Evolutionary conservation across 2,329 filamentous ascomycete species (phyloP), one percentile per base, ranked within the genome.

Genomic region (Tolypocladium pustulatum): DNA sequence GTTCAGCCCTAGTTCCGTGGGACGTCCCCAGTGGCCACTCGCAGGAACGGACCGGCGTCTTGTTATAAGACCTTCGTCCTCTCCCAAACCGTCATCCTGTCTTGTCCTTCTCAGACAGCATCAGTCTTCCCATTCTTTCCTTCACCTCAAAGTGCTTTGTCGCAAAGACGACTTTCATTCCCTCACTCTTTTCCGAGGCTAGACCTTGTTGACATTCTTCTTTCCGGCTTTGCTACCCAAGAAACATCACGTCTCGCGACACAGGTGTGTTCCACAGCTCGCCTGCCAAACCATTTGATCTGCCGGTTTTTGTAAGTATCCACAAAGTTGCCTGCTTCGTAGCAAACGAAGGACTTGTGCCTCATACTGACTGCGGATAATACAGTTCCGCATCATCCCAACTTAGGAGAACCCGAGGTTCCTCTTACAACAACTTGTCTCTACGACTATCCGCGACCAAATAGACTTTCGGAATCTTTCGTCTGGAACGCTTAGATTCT

Each of bases 131-230:
- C 30, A 46, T 51, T 36, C 43, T 32, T 59, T 64, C 60, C 61
- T 65, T 65, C 61, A 55, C 62, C 63, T 53, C 37, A 49, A 60
- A 20, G 60, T 60, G 55, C 38, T 60, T 63, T 61, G 64, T 67
- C 68, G 68, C 72, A 68, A 66, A 69, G 67, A 68, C 66, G 67
- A 68, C 66, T 63, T 67, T 67, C 66, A 61, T 61, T 65, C 66
- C 64, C 59, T 66, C 56, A 61, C 62, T 62, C 60, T 62, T 62
- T 64, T 58, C 61, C 66, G 63, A 71, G 69, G 65, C 66, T 74
- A 71, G 72, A 67, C 75, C 74, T 74, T 66, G 61, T 63, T 66
- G 43, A 22, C 58, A 54, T 58, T 63, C 63, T 63, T 61, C 65
- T 70, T 63, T 66, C 66, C 62, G 62, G 61, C 58, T 61, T 57